A percentile compares a stretch with the other conserved stretches of the same genome.
Evolutionary conservation across 805 yeast genomes (phyloP).

Genomic region (Saccharomycopsis sp.): DNA sequence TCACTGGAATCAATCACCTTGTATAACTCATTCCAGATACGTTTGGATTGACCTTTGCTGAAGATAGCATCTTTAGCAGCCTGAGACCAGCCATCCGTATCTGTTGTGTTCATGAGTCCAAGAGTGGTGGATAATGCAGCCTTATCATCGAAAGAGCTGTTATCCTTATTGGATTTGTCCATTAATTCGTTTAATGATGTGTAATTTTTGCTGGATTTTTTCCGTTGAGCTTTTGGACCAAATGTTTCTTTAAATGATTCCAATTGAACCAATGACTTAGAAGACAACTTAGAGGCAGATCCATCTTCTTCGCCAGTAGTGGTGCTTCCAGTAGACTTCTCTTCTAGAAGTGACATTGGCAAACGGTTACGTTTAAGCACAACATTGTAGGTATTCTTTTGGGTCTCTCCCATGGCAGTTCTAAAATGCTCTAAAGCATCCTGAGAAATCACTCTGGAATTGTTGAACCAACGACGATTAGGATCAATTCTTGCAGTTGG

Average conservation of each 20-base stretch:
- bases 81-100: constrained; percentile 74
- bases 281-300: constrained; percentile 51
- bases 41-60: constrained; percentile 94
- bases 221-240: constrained; percentile 93
- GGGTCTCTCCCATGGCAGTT: constrained; percentile 80
- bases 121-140: constrained; percentile 66
- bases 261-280: constrained; percentile 71
- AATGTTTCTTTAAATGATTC: constrained; percentile 77
- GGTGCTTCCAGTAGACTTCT: constrained; percentile 40
- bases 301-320: constrained; percentile 25
- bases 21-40: constrained; percentile 97
- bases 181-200: constrained; percentile 78
- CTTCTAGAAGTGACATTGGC: constrained; percentile 93
- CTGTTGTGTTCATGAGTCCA: constrained; percentile 70
- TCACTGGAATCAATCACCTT: constrained; percentile 97
- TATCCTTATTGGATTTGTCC: constrained; percentile 46
- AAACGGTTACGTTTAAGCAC: constrained; percentile 81
- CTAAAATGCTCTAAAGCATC: constrained; percentile 93
- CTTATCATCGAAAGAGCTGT: constrained; percentile 62
- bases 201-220: constrained; percentile 77
- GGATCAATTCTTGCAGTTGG: constrained; percentile 95
- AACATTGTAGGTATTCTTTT: constrained; percentile 58
- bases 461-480: constrained; percentile 95
- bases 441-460: constrained; percentile 94
- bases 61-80: constrained; percentile 95